A percentile compares a stretch with the other conserved stretches of the same genome.
phyloP scores from a whole-genome alignment of 2,329 filamentous ascomycete genomes.

The Trichoderma aggressivum region DNA sequence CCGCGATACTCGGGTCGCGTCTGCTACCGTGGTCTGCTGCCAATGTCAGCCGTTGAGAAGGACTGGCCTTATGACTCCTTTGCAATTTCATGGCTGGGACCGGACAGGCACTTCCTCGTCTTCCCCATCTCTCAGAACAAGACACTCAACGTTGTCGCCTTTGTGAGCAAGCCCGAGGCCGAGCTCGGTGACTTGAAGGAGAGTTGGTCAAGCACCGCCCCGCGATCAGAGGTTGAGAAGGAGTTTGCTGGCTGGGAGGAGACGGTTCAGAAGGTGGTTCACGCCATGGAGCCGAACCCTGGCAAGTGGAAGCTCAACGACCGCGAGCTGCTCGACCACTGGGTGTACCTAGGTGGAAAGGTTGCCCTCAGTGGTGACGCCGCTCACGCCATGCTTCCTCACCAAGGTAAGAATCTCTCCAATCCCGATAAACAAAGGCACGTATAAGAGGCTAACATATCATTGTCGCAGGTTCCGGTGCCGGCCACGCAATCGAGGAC shows the following conservation, averaged over 20 bases:
- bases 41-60: not conserved
- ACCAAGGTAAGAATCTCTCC: not conserved
- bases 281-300: not conserved
- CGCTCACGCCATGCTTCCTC: slow-evolving; percentile 14
- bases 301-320: slow-evolving; percentile 15
- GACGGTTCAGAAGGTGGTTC: slow-evolving; percentile 9
- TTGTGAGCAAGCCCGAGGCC: not conserved
- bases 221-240: not conserved
- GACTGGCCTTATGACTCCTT: slow-evolving; percentile 10
- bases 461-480: not conserved
- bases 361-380: slow-evolving; percentile 6
- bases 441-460: not conserved
- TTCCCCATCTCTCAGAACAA: slow-evolving; percentile 14
- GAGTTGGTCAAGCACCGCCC: slow-evolving; percentile 6
- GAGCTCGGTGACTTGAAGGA: not conserved
- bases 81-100: slow-evolving; percentile 2
- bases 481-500: slow-evolving; percentile 14
- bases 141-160: slow-evolving; percentile 5
- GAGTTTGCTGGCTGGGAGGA: slow-evolving; percentile 12
- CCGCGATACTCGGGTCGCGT: slow-evolving; percentile 6
- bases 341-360: not conserved
- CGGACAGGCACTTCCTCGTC: slow-evolving; percentile 4
- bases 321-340: slow-evolving; percentile 2
- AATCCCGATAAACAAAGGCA: not conserved
- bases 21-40: slow-evolving; percentile 6